phyloP scores from a whole-genome alignment of 805 yeast species.

The Pichia occidentalis region DNA sequence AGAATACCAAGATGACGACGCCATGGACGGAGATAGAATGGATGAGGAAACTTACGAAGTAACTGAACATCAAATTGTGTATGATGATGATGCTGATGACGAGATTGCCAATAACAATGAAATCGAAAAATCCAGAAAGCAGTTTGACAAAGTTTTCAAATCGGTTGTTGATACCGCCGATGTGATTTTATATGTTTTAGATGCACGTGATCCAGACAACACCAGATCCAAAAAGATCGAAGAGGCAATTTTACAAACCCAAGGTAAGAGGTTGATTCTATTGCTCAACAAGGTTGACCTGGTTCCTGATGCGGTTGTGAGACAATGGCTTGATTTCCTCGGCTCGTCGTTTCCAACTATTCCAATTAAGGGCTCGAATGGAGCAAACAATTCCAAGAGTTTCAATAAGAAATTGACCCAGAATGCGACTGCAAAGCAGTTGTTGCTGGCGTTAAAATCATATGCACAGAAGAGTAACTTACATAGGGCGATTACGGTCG shows the following conservation, averaged over 20 bases:
- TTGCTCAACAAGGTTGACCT: constrained; percentile 89
- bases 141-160: constrained; percentile 90
- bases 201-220: constrained; percentile 95
- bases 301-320: constrained; percentile 77
- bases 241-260: constrained; percentile 74
- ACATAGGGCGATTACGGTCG: constrained; percentile 85
- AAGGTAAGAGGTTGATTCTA: constrained; percentile 77
- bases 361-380: constrained; percentile 75
- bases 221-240: constrained; percentile 91
- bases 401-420: constrained; percentile 72
- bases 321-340: constrained; percentile 76
- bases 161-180: constrained; percentile 90
- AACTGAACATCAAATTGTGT: constrained; percentile 42
- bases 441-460: constrained; percentile 75
- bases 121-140: constrained; percentile 73
- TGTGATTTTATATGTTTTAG: constrained; percentile 86
- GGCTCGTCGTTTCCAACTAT: constrained; percentile 84
- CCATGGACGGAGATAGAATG: constrained; percentile 32
- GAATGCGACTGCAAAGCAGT: constrained; percentile 61
- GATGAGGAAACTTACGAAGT: constrained; percentile 45
- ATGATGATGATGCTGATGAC: constrained; percentile 28
- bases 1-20: constrained; percentile 30
- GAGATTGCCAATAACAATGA: constrained; percentile 36
- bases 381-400: constrained; percentile 60
- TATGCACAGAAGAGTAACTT: constrained; percentile 79